Base-by-base conservation (phyloP, 371 early-diverging fungal genomes). In the Mucor saturninus region DNA sequence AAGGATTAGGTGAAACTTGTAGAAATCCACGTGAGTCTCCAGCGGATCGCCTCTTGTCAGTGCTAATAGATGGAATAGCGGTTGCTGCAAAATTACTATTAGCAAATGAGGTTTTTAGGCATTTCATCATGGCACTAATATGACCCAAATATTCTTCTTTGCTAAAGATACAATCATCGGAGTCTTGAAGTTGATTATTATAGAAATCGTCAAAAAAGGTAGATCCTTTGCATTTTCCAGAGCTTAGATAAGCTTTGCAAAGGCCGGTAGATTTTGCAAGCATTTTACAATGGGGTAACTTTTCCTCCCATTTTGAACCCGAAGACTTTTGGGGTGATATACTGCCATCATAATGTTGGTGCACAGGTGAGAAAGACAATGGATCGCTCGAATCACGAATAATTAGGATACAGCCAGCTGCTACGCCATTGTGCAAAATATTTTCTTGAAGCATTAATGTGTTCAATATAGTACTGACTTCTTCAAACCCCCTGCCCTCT, bases 51-150 rank as follows among this genome's bases (percentile, higher is more conserved):
- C 67, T 26, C 11, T 66, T 71, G 3, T 73, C 69, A 26, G 56
- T 26, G 29, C 56, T 4, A 0, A 37, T 39, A 7, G 39, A 59
- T 26, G 35, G 59, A 28, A 14, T 43, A 28, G 40, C n/a, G 10
- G 57, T 21, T 0, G 35, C 30, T 13, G 61, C 5, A n/a, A 40
- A 32, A 31, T 31, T 40, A 13, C 11, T 35, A 43, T 40, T 51
- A 15, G 39, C 54, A 26, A 61, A 69, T 2, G 60, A 52, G 4
- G 67, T 62, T 10, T 61, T 60, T 31, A 76, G 50, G 4, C 72
- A 69, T 32, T 83, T 83, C 71, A 83, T 74, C 75, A 79, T 76
- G 0, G 78, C 80, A 14, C 68, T 62, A 3, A 83, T 45, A 61
- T 83, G 83, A 28, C 69, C 31, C 3, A 83, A 37, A 32, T 76